phyloP scores from a whole-genome alignment of 306 rosid genomes.

The Castanea crenata region DNA sequence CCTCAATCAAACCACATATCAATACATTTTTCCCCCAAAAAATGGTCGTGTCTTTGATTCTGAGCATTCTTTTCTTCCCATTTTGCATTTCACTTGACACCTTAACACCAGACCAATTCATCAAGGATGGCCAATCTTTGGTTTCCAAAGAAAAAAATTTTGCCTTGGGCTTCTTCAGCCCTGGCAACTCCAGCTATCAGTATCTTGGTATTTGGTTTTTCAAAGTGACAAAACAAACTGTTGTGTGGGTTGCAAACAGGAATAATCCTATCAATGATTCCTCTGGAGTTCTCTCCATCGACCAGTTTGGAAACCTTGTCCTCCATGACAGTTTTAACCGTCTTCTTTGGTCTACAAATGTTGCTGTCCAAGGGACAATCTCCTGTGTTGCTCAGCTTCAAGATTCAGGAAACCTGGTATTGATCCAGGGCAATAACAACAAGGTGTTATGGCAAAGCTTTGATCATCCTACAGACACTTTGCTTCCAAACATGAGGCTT shows the following conservation, averaged over 20 bases:
- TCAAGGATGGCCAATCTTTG: not conserved
- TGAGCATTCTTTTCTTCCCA: not conserved
- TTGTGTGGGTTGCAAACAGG: conserved; percentile 3
- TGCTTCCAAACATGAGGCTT: conserved; percentile 10
- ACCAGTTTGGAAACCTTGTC: too few species aligned
- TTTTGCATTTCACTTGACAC: not conserved
- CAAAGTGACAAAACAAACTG: too few species aligned
- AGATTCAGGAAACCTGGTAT: conserved; percentile 24
- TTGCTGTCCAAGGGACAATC: too few species aligned
- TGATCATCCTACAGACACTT: conserved; percentile 29
- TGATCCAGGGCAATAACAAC: not conserved
- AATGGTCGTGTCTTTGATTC: not conserved
- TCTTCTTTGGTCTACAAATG: conserved; percentile 11
- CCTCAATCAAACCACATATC: too few species aligned
- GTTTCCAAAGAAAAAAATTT: not conserved
- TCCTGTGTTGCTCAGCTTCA: conserved; percentile 8
- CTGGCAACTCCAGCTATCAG: not conserved
- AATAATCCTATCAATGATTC: conserved; percentile 5
- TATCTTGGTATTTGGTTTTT: not conserved
- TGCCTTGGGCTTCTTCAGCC: not conserved
- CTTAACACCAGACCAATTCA: not conserved
- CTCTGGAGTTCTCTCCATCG: conserved; percentile 10
- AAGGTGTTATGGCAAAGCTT: conserved; percentile 26
- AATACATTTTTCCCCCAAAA: not conserved
- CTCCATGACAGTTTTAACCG: too few species aligned